Base-by-base conservation (phyloP, 257 asterid genomes). In the Salvia splendens region DNA sequence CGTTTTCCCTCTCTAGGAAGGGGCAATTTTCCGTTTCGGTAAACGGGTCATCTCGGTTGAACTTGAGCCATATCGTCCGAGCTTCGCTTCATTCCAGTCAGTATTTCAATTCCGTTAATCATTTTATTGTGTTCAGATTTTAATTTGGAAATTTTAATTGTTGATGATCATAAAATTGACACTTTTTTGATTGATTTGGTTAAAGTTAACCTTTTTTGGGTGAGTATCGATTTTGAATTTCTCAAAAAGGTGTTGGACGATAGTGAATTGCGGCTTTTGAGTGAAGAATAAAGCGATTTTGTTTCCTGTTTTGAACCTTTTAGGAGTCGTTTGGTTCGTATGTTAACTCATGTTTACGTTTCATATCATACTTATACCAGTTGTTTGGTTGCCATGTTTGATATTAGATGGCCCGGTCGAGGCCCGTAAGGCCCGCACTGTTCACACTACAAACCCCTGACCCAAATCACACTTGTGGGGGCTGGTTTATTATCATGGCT, bases 21-120 rank as follows among this genome's bases (percentile, higher is more conserved):
- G 28, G 41, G 59, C 66, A 86, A 24, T 9, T 78, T 64, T 63
- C 76, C 33, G 11, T 77, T 69, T 45, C 90, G 17, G 70, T 76
- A 62, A 72, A 76, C 66, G 74, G 64, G 69, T 56, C 78, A 7
- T 70, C 73, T 64, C 79, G 72, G 24, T 20, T 20, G 24, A 20
- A 20, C 61, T 68, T 64, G 68, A 81, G 48, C 43, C 78, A 72
- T 49, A 3, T 64, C 72, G 41, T 81, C 74, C 78, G 72, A 69
- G 90, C 92, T 68, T 82, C 87, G 61, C 73, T 84, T 42, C 87
- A 67, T 67, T 75, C 93, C 54, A 60, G 97, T 87, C 70, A 73
- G 89, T 79, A 32, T 54, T 53, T 42, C 14, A 59, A 55, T 41
- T 68, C 46, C 61, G 9, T 12, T 53, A 2, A 12, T 38, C 24